Percentiles rank a stretch among this genome's conserved stretches.
These are phyloP conservation scores for Pseudognaphalium luteoalbum DNA, from an alignment of 129 eudicot species.

Conservation along the genomic window DNA sequence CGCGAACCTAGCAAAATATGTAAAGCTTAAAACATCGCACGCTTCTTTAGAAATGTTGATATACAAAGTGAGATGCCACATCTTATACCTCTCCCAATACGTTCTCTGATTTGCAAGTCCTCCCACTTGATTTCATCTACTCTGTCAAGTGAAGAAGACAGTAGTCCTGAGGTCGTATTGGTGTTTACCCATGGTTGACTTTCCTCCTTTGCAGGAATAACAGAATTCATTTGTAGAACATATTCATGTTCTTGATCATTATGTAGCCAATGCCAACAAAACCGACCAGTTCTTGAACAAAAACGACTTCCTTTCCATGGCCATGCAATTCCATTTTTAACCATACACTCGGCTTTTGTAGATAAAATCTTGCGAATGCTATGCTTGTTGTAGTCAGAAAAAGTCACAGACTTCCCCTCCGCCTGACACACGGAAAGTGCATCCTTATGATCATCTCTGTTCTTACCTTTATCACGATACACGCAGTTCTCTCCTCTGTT, in stretches of 20 bases:
- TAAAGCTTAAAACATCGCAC: too few species aligned
- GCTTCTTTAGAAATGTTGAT: background rate
- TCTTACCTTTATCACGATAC: too few species aligned
- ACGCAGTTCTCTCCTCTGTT: too few species aligned
- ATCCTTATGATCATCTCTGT: too few species aligned
- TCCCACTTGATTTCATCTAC: constrained; percentile 78
- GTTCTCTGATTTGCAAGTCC: constrained; percentile 67
- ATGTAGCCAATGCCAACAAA: constrained; percentile 20
- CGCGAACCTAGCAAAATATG: constrained; percentile 34
- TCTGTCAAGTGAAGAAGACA: constrained; percentile 2
- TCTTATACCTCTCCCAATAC: constrained; percentile 69
- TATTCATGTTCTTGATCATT: background rate
- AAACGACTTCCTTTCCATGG: background rate
- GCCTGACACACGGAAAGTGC: too few species aligned
- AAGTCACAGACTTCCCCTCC: too few species aligned
- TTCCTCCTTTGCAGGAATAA: background rate
- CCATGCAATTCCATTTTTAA: constrained; percentile 34
- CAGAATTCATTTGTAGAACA: constrained; percentile 1
- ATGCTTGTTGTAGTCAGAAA: too few species aligned
- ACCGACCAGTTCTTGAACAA: background rate
- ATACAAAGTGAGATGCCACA: background rate
- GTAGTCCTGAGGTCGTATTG: too few species aligned
- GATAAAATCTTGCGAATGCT: constrained; percentile 34
- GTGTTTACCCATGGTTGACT: constrained; percentile 8
- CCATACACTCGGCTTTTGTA: constrained; percentile 74